phyloP scores from a whole-genome alignment of 352 stramenopile species.

The Phytophthora pinifolia region DNA sequence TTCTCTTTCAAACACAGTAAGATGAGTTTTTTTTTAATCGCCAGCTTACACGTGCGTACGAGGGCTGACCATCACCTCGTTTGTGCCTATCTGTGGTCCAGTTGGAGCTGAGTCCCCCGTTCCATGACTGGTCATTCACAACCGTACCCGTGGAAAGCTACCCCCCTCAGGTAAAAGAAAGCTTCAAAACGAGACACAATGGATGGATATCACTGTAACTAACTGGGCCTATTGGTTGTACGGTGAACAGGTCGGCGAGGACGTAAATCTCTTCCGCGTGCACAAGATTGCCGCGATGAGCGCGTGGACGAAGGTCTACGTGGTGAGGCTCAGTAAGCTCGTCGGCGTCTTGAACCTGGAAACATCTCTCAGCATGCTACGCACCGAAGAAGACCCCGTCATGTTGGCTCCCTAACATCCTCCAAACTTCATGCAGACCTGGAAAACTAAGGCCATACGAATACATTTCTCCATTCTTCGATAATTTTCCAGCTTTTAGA shows the following conservation, averaged over 20 bases:
- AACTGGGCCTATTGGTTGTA: no score
- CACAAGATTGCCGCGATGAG: constrained; percentile 79
- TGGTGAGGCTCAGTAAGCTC: constrained; percentile 70
- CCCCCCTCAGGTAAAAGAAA: constrained; percentile 58
- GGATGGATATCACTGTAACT: no score
- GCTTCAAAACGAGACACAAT: no score
- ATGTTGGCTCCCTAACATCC: constrained; percentile 20
- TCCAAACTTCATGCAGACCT: neutral
- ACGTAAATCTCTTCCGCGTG: constrained; percentile 72
- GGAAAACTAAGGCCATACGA: neutral
- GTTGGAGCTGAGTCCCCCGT: constrained; percentile 76
- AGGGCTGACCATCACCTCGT: constrained; percentile 29
- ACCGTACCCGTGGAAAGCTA: constrained; percentile 76
- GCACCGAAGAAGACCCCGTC: constrained; percentile 52
- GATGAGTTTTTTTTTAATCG: constrained; percentile 25
- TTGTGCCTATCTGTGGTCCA: constrained; percentile 13
- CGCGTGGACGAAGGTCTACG: constrained; percentile 86
- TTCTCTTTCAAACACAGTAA: constrained; percentile 51
- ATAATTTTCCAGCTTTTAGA: no score
- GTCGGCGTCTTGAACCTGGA: constrained; percentile 77
- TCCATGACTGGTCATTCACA: constrained; percentile 59
- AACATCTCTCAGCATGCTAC: constrained; percentile 57
- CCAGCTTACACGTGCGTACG: neutral
- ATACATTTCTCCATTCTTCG: constrained; percentile 2
- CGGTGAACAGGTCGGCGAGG: constrained; percentile 50